Conservation (phyloP, 2,329 filamentous ascomycete genomes). For the Penicillium crustosum region DNA sequence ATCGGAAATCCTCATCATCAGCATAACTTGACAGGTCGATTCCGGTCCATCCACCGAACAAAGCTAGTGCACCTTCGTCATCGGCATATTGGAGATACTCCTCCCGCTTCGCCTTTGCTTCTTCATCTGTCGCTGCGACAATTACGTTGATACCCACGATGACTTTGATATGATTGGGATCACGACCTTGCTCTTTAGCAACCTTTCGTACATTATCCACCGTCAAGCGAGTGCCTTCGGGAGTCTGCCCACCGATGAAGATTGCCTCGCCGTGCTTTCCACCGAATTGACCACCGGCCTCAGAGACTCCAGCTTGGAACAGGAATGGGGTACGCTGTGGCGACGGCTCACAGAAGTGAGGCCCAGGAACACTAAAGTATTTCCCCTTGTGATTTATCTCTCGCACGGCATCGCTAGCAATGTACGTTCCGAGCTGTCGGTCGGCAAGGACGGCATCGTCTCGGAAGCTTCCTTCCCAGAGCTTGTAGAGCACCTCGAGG, state of each 20-base stretch:
- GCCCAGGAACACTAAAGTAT: slow-evolving; percentile 33
- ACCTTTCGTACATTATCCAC: slow-evolving; percentile 41
- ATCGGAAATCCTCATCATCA: slow-evolving; percentile 44
- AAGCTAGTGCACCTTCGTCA: slow-evolving; percentile 39
- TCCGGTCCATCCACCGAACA: slow-evolving; percentile 48
- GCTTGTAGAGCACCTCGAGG: slow-evolving; percentile 43
- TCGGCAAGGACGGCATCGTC: slow-evolving; percentile 33
- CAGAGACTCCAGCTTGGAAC: slow-evolving; percentile 46
- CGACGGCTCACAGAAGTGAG: slow-evolving; percentile 42
- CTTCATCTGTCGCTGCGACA: slow-evolving; percentile 43
- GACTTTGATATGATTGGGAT: slow-evolving; percentile 23
- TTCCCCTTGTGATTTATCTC: slow-evolving; percentile 33
- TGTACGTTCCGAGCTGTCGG: slow-evolving; percentile 10
- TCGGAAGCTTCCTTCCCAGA: slow-evolving; percentile 54
- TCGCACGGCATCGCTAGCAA: slow-evolving; percentile 21
- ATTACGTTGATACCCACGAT: slow-evolving; percentile 42
- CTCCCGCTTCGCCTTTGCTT: slow-evolving; percentile 42
- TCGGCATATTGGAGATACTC: slow-evolving; percentile 43
- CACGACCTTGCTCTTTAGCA: slow-evolving; percentile 36
- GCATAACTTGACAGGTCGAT: slow-evolving; percentile 21
- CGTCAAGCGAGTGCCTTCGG: slow-evolving; percentile 35
- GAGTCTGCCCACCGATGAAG: slow-evolving; percentile 43
- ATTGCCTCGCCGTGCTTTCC: slow-evolving; percentile 43
- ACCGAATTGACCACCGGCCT: slow-evolving; percentile 44
- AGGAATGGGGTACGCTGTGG: slow-evolving; percentile 46